Evolutionary conservation across 2,329 filamentous ascomycete genomes (phyloP).

Genomic region (Ophiostoma pallidulum): DNA sequence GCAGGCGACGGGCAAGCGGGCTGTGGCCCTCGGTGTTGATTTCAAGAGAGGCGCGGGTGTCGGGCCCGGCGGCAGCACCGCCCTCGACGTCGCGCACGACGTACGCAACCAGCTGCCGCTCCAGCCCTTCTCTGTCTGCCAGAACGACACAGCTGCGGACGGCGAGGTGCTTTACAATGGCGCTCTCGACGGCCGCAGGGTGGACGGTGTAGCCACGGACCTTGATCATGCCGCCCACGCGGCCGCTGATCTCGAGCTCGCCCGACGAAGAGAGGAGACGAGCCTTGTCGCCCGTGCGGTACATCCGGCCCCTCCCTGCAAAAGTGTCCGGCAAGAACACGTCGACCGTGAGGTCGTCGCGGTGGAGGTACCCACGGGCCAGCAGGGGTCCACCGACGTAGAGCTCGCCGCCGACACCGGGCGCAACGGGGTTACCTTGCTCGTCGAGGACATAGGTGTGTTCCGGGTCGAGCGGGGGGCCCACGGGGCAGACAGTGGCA

Average conservation of each 20-base stretch:
- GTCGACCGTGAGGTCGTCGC: conserved; percentile 66
- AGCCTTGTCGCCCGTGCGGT: conserved; percentile 64
- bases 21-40: conserved; percentile 65
- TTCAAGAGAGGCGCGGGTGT: conserved; percentile 40
- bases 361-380: conserved; percentile 68
- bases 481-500: conserved; percentile 62
- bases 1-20: conserved; percentile 53
- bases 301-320: conserved; percentile 52
- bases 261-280: conserved; percentile 57
- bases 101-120: conserved; percentile 68
- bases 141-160: conserved; percentile 63
- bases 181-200: conserved; percentile 65
- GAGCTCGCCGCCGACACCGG: conserved; percentile 59
- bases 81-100: conserved; percentile 58
- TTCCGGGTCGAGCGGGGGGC: conserved; percentile 56
- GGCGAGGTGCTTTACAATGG: conserved; percentile 59
- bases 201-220: conserved; percentile 70
- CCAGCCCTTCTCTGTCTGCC: conserved; percentile 65
- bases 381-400: conserved; percentile 66
- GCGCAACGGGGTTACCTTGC: conserved; percentile 51
- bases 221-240: conserved; percentile 73
- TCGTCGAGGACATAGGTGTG: conserved; percentile 67
- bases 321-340: conserved; percentile 62
- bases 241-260: conserved; percentile 63
- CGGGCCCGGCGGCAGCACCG: background rate